Conservation (phyloP, 805 yeast species). For the Cyberlindnera suaveolens region DNA sequence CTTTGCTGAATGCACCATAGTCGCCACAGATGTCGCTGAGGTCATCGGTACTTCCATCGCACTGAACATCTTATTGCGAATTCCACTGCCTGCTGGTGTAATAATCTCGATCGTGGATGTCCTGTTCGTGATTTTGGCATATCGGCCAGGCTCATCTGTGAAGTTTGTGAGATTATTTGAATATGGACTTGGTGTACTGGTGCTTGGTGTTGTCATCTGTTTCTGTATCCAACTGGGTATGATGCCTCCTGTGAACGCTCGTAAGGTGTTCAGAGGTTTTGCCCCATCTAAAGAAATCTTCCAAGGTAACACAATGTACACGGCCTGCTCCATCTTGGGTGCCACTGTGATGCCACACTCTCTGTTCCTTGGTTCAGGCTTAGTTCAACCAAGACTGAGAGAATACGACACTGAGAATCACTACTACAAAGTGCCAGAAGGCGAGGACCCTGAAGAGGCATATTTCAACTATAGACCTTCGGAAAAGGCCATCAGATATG, state of each 20-base stretch:
- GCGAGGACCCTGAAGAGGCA: constrained; percentile 26
- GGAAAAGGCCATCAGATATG: constrained; percentile 61
- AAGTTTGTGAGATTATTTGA: constrained; percentile 71
- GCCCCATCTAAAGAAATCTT: constrained; percentile 52
- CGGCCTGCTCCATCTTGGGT: constrained; percentile 78
- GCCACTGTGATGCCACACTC: constrained; percentile 96
- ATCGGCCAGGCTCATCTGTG: constrained; percentile 71
- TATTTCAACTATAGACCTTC: constrained; percentile 61
- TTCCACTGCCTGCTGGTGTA: constrained; percentile 78
- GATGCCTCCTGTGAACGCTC: constrained; percentile 37
- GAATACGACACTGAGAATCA: constrained; percentile 66
- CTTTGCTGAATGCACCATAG: constrained; percentile 83
- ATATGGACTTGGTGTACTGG: constrained; percentile 63
- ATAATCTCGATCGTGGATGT: constrained; percentile 77
- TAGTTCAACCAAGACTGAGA: constrained; percentile 77
- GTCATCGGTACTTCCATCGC: constrained; percentile 93
- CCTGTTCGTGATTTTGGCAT: constrained; percentile 70
- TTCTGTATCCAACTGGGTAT: constrained; percentile 67
- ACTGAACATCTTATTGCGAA: constrained; percentile 62
- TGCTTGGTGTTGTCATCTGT: constrained; percentile 69
- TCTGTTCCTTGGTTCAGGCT: constrained; percentile 75
- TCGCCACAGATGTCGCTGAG: constrained; percentile 91
- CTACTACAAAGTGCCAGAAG: constrained; percentile 29
- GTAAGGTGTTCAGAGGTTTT: constrained; percentile 57
- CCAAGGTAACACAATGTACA: constrained; percentile 59